Percentiles rank a stretch among this genome's conserved stretches.
Conservation (phyloP, 768 basidiomycete genomes). For the Agrocybe chaxingu region DNA sequence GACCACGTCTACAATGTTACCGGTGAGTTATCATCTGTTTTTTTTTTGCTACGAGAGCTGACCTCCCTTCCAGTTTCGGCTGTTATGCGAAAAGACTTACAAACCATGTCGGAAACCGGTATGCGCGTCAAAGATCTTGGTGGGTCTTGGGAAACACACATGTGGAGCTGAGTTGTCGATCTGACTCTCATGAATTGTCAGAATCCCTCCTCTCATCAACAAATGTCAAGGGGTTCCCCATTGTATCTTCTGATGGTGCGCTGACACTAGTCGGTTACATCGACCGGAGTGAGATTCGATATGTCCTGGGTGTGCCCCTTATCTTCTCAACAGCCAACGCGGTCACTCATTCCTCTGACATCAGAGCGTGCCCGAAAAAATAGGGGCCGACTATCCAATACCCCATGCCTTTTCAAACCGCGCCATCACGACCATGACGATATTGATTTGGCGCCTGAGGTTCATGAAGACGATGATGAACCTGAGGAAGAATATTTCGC, state of each 20-base stretch:
- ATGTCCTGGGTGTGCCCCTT: slow-evolving; percentile 68
- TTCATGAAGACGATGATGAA: slow-evolving; percentile 67
- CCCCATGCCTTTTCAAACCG: slow-evolving; percentile 68
- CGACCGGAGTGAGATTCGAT: slow-evolving; percentile 77
- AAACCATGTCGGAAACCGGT: slow-evolving; percentile 69
- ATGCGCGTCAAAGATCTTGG: slow-evolving; percentile 79
- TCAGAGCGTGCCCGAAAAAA: slow-evolving; percentile 72
- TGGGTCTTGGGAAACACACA: slow-evolving; percentile 33
- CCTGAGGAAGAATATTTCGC: slow-evolving; percentile 55
- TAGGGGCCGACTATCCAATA: slow-evolving; percentile 58
- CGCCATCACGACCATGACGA: slow-evolving; percentile 53
- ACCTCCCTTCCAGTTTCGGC: slow-evolving; percentile 58
- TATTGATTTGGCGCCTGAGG: slow-evolving; percentile 47
- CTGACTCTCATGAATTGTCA: slow-evolving; percentile 24
- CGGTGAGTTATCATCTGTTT: slow-evolving; percentile 45
- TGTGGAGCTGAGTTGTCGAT: not conserved
- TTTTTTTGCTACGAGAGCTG: slow-evolving; percentile 1
- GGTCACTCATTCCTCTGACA: slow-evolving; percentile 3
- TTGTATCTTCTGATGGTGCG: slow-evolving; percentile 63
- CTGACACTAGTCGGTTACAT: slow-evolving; percentile 82
- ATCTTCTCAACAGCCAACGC: slow-evolving; percentile 2
- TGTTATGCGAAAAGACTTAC: slow-evolving; percentile 84
- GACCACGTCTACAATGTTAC: slow-evolving; percentile 90
- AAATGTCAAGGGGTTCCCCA: slow-evolving; percentile 87
- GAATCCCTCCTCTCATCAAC: slow-evolving; percentile 72